These are phyloP conservation scores for Jackrogersella multiformis DNA, from an alignment of 495 filamentous ascomycete genomes.

Conservation along the genomic window DNA sequence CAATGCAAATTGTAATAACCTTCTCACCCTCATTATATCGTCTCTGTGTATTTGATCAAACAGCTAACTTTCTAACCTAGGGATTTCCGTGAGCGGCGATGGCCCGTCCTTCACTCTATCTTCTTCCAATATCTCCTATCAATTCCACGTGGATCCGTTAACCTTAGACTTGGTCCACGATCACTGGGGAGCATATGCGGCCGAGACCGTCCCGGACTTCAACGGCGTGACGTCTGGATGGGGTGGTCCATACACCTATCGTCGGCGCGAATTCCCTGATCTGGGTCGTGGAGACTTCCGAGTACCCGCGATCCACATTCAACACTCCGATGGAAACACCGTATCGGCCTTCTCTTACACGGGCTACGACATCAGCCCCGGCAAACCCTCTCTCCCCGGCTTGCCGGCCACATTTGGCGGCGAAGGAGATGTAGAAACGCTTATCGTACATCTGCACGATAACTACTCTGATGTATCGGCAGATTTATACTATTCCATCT, in stretches of 20 bases:
- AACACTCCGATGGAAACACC: constrained; percentile 59
- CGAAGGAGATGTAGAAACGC: constrained; percentile 59
- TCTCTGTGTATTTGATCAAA: constrained; percentile 31
- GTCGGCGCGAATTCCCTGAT: constrained; percentile 65
- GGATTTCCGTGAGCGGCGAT: constrained; percentile 54
- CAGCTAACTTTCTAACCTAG: constrained; percentile 46
- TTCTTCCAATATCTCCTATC: constrained; percentile 61
- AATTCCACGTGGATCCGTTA: constrained; percentile 62
- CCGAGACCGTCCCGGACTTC: constrained; percentile 48
- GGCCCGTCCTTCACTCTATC: constrained; percentile 58
- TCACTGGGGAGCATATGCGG: constrained; percentile 61
- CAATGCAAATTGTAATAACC: constrained; percentile 37
- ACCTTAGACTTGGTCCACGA: constrained; percentile 61
- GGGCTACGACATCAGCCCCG: constrained; percentile 53
- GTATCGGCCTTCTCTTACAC: constrained; percentile 60
- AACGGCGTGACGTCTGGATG: constrained; percentile 55
- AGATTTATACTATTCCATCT: constrained; percentile 64
- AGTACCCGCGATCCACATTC: constrained; percentile 62
- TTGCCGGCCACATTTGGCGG: constrained; percentile 61
- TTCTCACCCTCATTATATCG: constrained; percentile 2
- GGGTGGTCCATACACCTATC: constrained; percentile 54
- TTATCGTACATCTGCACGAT: constrained; percentile 62
- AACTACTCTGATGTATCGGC: constrained; percentile 59
- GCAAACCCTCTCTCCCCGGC: constrained; percentile 58
- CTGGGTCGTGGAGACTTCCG: constrained; percentile 64